Conservation (phyloP, 495 filamentous ascomycete species). For the Durotheca rogersii region DNA sequence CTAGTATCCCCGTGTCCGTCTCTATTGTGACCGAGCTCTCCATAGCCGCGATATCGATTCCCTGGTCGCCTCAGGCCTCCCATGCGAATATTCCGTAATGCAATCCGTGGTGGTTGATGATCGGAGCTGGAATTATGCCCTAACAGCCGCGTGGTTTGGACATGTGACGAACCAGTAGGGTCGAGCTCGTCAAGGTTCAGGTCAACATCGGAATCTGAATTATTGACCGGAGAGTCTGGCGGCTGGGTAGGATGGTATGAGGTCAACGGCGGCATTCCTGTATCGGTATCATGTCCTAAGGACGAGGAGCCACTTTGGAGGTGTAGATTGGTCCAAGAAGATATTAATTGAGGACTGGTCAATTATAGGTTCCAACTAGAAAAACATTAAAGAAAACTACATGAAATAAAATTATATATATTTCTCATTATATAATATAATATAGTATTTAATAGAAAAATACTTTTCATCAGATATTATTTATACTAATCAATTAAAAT, state of each 20-base stretch:
- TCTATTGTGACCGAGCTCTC: slow-evolving; percentile 58
- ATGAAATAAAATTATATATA: not conserved
- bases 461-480: not conserved
- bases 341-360: not conserved
- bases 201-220: slow-evolving; percentile 68
- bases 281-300: slow-evolving; percentile 40
- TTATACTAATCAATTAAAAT: not conserved
- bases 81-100: slow-evolving; percentile 69
- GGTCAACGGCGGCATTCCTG: slow-evolving; percentile 55
- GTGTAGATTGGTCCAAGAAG: not conserved
- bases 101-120: slow-evolving; percentile 61
- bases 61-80: slow-evolving; percentile 51
- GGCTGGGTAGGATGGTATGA: slow-evolving; percentile 50
- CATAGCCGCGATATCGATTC: slow-evolving; percentile 56
- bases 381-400: too few relatives aligned
- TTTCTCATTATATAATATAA: not conserved
- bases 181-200: slow-evolving; percentile 74
- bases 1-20: slow-evolving; percentile 57
- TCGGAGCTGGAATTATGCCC: slow-evolving; percentile 45
- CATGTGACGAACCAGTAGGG: slow-evolving; percentile 48
- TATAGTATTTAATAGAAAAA: not conserved
- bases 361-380: too few relatives aligned
- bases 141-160: slow-evolving; percentile 39
- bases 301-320: slow-evolving; percentile 18
- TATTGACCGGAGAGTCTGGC: slow-evolving; percentile 54